A percentile compares a stretch with the other conserved stretches of the same genome.
Conservation (phyloP, 176 grass and related monocot genomes). For the Oryza longistaminata region DNA sequence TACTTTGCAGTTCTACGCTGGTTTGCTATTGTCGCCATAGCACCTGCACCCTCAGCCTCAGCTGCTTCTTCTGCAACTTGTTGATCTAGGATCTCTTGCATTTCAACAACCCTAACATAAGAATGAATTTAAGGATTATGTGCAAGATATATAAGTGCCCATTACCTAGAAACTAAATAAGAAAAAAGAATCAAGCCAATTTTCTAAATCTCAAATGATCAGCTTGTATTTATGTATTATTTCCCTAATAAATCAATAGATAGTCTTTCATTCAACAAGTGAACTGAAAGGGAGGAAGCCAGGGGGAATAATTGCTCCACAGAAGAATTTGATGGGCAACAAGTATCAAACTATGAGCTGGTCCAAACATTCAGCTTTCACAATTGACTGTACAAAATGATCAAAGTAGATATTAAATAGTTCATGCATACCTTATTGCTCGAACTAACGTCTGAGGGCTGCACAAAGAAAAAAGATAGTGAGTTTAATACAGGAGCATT, state of each 20-base stretch:
- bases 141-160: conserved; percentile 13
- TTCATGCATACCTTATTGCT: conserved; percentile 77
- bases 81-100: conserved; percentile 99
- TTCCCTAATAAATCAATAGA: conserved; percentile 12
- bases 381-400: conserved; percentile 24
- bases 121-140: conserved; percentile 37
- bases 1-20: conserved; percentile 95
- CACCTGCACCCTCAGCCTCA: conserved; percentile 86
- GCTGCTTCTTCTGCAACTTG: conserved; percentile 99
- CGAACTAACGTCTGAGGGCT: conserved; percentile 96
- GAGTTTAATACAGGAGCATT: conserved; percentile 33
- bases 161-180: conserved; percentile 14
- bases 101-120: conserved; percentile 88
- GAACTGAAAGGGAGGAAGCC: background rate
- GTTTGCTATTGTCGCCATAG: conserved; percentile 86
- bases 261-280: conserved; percentile 5
- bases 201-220: background rate
- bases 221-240: conserved; percentile 11
- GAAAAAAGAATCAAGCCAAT: conserved; percentile 9
- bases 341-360: conserved; percentile 3
- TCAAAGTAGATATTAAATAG: conserved; percentile 31
- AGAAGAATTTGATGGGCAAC: background rate
- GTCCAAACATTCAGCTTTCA: conserved; percentile 21
- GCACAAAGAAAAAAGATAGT: conserved; percentile 50
- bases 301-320: background rate